Evolutionary conservation across 2,329 filamentous ascomycete species (phyloP).

Genomic region (Tolypocladium endophyticum): DNA sequence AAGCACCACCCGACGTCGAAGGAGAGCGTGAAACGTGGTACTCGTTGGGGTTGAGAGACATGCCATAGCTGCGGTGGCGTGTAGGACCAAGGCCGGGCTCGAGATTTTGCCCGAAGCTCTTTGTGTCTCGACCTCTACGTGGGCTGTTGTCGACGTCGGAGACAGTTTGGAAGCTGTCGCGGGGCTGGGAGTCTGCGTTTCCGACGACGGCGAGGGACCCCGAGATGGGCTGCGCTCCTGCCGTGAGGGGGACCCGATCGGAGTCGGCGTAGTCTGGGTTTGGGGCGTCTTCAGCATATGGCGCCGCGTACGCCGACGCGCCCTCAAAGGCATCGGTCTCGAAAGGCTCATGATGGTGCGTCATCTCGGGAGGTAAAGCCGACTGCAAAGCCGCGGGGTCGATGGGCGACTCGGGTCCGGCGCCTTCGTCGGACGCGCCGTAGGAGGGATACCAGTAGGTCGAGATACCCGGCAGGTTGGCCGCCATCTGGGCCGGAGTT

Average conservation of each 20-base stretch:
- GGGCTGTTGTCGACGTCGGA: constrained; percentile 46
- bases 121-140: constrained; percentile 40
- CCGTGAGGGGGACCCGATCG: constrained; percentile 47
- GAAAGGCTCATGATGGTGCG: constrained; percentile 16
- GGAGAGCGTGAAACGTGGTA: constrained; percentile 49
- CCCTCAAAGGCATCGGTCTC: constrained; percentile 18
- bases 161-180: constrained; percentile 48
- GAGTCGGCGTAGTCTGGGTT: constrained; percentile 37
- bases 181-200: constrained; percentile 27
- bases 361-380: constrained; percentile 43
- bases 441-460: constrained; percentile 44
- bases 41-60: constrained; percentile 40
- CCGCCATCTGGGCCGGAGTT: constrained; percentile 8
- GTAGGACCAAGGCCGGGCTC: constrained; percentile 46
- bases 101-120: constrained; percentile 37
- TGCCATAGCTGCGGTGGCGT: constrained; percentile 46
- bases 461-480: constrained; percentile 31
- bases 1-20: constrained; percentile 52
- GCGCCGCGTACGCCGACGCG: constrained; percentile 20
- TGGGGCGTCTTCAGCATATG: constrained; percentile 22
- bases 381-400: constrained; percentile 42
- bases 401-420: constrained; percentile 37
- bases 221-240: constrained; percentile 44
- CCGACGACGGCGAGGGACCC: constrained; percentile 33
- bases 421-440: constrained; percentile 22